Base-by-base conservation (phyloP, 306 rosid species). In the Castanea crenata region DNA sequence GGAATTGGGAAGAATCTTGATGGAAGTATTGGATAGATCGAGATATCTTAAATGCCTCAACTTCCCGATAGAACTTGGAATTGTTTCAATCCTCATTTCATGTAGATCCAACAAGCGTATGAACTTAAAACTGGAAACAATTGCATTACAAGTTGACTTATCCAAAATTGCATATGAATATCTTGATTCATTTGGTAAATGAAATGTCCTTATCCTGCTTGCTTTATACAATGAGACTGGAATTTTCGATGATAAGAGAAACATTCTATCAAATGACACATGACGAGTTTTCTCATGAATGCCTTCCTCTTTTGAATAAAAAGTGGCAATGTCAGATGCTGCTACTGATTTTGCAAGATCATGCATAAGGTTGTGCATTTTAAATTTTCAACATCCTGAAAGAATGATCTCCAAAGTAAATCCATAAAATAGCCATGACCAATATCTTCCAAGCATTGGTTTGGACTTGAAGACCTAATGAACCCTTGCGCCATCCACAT, bases 11-110 rank as follows among this genome's bases (percentile, higher is more conserved):
- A 74, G 65, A 14, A 9, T n/a, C 52, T 20, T 3, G 0, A 74
- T 65, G 0, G 0, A 0, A 57, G 20, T 56, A 0, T 0, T 0
- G 0, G 68, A 55, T 51, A 83, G 20, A 41, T 69, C 20, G 7
- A 83, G 69, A 74, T 10, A 34, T 1, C 67, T 76, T 9, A 83
- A 49, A 13, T 78, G 80, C 19, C 0, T 61, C 9, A 78, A 8
- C 6, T 71, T 41, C 4, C 9, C 46, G 0, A 86, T 27, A 6
- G 73, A 69, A 4, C 34, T 63, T 21, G 69, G 38, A 11, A 63
- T 0, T 21, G 0, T 25, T 4, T 4, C 3, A 12, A 63, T 12
- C 0, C 0, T 0, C 1, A 0, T 5, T 0, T 10, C 0, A 18
- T 23, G 18, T 12, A 77, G 75, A 68, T 68, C 25, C 27, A 68